phyloP scores from a whole-genome alignment of 306 rosid genomes.

The Albizia julibrissin region DNA sequence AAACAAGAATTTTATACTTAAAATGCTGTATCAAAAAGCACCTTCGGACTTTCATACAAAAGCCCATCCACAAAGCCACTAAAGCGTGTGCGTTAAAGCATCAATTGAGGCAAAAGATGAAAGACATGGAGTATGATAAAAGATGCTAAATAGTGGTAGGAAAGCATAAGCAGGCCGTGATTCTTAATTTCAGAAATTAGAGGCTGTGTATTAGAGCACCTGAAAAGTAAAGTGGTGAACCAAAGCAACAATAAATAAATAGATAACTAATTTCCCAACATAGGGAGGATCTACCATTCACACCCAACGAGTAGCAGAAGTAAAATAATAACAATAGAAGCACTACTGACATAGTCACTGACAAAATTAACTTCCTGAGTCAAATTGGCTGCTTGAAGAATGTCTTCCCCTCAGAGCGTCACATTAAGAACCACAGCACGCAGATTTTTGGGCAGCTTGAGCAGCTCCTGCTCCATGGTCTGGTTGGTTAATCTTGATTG shows the following conservation, averaged over 20 bases:
- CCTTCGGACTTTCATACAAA: not conserved
- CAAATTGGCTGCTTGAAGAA: conserved; percentile 39
- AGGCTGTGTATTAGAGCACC: conserved; percentile 18
- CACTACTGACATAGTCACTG: conserved; percentile 50
- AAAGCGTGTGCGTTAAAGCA: not conserved
- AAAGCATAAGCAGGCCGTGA: conserved; percentile 8
- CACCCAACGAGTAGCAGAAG: conserved; percentile 55
- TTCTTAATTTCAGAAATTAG: conserved; percentile 24
- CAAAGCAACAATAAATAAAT: conserved; percentile 43
- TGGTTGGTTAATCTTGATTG: conserved; percentile 84
- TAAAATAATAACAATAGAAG: conserved; percentile 53
- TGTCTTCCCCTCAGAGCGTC: conserved; percentile 29
- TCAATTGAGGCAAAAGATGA: not conserved
- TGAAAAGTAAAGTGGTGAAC: conserved; percentile 11
- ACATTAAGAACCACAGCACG: conserved; percentile 85
- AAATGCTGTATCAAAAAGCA: not conserved
- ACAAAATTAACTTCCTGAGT: conserved; percentile 58
- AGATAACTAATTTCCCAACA: conserved; percentile 52
- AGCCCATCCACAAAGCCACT: not conserved
- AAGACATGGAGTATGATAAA: too few species aligned
- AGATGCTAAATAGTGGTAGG: not conserved
- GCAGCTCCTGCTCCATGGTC: conserved; percentile 76
- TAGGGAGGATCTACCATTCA: conserved; percentile 59
- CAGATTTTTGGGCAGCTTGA: conserved; percentile 70
- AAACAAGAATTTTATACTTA: not conserved